Evolutionary conservation across 345 rosid genomes (phyloP).

Genomic region (Draba incana): DNA sequence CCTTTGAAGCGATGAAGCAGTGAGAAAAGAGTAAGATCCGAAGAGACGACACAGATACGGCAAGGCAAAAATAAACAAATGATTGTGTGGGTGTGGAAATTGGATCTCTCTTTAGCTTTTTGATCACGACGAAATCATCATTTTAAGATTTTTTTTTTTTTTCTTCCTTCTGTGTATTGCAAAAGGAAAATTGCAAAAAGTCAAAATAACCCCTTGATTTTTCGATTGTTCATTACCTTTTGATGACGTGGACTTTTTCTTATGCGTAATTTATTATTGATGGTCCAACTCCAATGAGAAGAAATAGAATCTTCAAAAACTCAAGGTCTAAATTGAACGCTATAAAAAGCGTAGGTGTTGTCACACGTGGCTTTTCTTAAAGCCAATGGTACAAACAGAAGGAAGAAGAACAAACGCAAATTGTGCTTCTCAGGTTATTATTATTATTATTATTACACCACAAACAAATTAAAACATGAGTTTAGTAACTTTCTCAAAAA

Average conservation of each 20-base stretch:
- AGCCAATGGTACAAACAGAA: not conserved
- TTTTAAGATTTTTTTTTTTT: not conserved
- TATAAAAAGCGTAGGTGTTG: not conserved
- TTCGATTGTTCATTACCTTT: slow-evolving; percentile 10
- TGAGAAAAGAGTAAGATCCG: slow-evolving; percentile 9
- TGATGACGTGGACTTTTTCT: slow-evolving; percentile 17
- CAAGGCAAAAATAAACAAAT: not conserved
- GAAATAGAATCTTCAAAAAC: slow-evolving; percentile 12
- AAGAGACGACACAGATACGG: slow-evolving; percentile 1
- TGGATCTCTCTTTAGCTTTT: slow-evolving; percentile 11
- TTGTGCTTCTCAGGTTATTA: slow-evolving; percentile 8
- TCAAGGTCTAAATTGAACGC: slow-evolving; percentile 22
- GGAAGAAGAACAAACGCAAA: not conserved
- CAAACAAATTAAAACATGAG: not conserved
- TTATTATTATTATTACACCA: not conserved
- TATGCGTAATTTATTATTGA: not conserved
- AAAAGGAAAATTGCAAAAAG: not conserved
- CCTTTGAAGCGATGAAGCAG: slow-evolving; percentile 4
- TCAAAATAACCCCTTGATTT: not conserved
- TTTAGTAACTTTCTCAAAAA: slow-evolving; percentile 16
- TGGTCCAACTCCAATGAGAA: not conserved
- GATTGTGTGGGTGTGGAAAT: slow-evolving; percentile 10
- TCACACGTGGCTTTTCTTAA: slow-evolving; percentile 33
- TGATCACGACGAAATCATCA: not conserved
- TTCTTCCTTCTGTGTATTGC: too few relatives aligned